Evolutionary conservation across 2,329 filamentous ascomycete species (phyloP).

Genomic region (Diaporthe aspalathi): DNA sequence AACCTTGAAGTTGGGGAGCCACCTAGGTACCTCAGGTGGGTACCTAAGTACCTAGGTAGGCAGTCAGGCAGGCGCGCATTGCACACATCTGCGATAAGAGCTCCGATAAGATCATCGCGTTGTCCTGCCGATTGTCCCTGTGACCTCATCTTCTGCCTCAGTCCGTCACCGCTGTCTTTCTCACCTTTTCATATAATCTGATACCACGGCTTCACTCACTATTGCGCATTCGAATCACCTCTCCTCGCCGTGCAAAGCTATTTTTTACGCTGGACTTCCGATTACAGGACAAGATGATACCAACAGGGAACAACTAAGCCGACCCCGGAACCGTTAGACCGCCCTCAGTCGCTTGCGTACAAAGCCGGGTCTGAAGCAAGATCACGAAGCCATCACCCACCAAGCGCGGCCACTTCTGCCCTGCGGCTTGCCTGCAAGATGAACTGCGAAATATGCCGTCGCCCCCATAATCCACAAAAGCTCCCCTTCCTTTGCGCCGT

Average conservation of each 20-base stretch:
- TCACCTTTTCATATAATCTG: too few species aligned
- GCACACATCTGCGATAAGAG: conserved; percentile 24
- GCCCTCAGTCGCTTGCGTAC: neutral
- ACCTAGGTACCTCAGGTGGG: neutral
- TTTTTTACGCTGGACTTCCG: neutral
- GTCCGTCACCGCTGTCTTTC: neutral
- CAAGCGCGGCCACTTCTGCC: neutral
- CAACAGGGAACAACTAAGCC: neutral
- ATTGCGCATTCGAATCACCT: too few species aligned
- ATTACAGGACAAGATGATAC: conserved; percentile 7
- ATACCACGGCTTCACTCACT: neutral
- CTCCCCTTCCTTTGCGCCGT: conserved; percentile 76
- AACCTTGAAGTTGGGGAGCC: too few species aligned
- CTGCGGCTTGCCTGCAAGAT: conserved; percentile 56
- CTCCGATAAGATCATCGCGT: conserved; percentile 20
- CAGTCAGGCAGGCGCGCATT: neutral
- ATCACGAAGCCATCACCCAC: neutral
- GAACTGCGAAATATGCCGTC: conserved; percentile 77
- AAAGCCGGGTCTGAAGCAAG: neutral
- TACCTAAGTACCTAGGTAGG: neutral
- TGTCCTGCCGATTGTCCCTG: conserved; percentile 16
- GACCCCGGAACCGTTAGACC: neutral
- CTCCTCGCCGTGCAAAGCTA: too few species aligned
- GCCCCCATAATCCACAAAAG: conserved; percentile 64
- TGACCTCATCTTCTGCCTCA: conserved; percentile 32